A percentile compares a stretch with the other conserved stretches of the same genome.
phyloP scores from a whole-genome alignment of 192 early-diverging fungal species.

The Chytriomyces sp. region DNA sequence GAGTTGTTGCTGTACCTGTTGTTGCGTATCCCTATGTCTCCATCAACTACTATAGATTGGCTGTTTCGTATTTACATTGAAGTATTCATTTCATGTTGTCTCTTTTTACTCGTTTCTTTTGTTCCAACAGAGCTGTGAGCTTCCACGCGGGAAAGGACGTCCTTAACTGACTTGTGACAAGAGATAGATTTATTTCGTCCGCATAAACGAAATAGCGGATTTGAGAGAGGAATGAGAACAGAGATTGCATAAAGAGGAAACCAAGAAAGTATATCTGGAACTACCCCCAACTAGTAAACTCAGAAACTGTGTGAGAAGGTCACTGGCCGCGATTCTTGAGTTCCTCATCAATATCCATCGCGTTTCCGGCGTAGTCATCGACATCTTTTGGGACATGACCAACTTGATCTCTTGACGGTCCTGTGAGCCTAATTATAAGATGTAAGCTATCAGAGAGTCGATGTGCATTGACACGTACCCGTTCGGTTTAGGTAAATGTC shows the following conservation, averaged over 20 bases:
- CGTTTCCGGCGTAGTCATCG: slow-evolving; percentile 47
- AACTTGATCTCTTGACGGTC: slow-evolving; percentile 40
- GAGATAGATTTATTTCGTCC: no score
- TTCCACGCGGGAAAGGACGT: no score
- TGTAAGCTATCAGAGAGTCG: no score
- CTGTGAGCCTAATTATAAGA: slow-evolving; percentile 35
- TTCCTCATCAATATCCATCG: slow-evolving; percentile 60
- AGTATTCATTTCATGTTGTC: not conserved
- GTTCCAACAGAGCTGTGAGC: no score
- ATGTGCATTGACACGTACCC: not conserved
- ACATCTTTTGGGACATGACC: slow-evolving; percentile 40
- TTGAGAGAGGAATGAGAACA: no score
- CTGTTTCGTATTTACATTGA: not conserved
- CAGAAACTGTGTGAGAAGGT: no score
- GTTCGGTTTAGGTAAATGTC: slow-evolving; percentile 1
- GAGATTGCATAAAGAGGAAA: no score
- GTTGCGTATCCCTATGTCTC: not conserved
- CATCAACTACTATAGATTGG: not conserved
- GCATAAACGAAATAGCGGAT: no score
- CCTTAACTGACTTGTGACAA: no score
- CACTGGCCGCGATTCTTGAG: slow-evolving; percentile 42
- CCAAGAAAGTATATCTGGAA: no score
- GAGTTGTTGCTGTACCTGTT: not conserved
- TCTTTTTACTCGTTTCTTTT: not conserved
- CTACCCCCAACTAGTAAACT: no score